These are phyloP conservation scores for Collybia sp. DNA, from an alignment of 768 basidiomycete genomes.

Conservation along the genomic window DNA sequence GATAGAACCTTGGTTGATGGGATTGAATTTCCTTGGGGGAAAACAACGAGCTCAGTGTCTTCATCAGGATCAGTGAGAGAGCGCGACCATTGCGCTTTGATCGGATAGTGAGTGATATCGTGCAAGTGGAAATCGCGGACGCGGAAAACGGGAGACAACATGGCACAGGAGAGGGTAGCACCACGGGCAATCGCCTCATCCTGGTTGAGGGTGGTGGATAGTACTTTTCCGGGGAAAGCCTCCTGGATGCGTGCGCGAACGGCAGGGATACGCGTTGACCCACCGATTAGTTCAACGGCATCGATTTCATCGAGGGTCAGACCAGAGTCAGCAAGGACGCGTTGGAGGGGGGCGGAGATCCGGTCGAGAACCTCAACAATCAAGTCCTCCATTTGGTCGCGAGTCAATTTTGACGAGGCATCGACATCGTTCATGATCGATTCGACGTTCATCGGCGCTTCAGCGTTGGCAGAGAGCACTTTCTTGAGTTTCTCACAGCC, in stretches of 20 bases:
- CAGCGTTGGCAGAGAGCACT: constrained; percentile 88
- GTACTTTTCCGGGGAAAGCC: constrained; percentile 77
- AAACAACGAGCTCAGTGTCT: constrained; percentile 88
- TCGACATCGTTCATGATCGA: constrained; percentile 96
- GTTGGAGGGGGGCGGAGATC: constrained; percentile 70
- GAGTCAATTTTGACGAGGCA: constrained; percentile 77
- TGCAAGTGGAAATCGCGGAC: constrained; percentile 91
- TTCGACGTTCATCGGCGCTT: constrained; percentile 89
- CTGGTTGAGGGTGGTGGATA: constrained; percentile 93
- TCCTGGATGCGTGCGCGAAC: constrained; percentile 84
- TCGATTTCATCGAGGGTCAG: constrained; percentile 83
- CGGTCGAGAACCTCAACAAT: constrained; percentile 72
- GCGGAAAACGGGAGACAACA: constrained; percentile 96
- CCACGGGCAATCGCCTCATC: constrained; percentile 97
- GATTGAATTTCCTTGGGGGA: constrained; percentile 77
- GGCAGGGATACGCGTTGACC: constrained; percentile 88
- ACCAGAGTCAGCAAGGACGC: constrained; percentile 77
- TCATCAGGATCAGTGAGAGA: constrained; percentile 75
- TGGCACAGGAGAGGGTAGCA: constrained; percentile 94
- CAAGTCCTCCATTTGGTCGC: constrained; percentile 81
- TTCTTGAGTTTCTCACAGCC: constrained; percentile 96
- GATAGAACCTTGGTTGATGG: constrained; percentile 96
- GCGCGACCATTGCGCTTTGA: constrained; percentile 87
- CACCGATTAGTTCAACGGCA: constrained; percentile 90
- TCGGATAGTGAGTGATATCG: constrained; percentile 83